Evolutionary conservation across 805 yeast genomes (phyloP), one percentile per base, ranked within the genome.

Genomic region (Metschnikowia bowlesiae): DNA sequence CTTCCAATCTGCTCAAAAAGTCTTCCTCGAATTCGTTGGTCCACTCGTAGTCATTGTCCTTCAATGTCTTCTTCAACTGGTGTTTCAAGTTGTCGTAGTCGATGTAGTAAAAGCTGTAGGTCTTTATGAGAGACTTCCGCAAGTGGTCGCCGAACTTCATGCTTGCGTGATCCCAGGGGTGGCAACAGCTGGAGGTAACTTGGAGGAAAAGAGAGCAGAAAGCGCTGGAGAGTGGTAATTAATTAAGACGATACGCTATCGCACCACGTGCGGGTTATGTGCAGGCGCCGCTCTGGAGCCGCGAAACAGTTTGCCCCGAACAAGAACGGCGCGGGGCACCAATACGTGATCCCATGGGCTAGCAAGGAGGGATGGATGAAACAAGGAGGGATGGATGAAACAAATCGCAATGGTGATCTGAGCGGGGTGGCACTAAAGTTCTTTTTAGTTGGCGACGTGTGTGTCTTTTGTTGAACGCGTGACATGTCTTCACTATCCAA

Each of bases 71-170:
- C 62, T 89, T 86, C 63, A 94, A 72, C 56, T 83, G 85, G 58
- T 85, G 82, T 70, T 92, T 92, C 65, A 92, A 78, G 64, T 89
- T 96, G 70, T 92, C 97, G 64, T 92, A 92, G 47, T 89, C 80
- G 59, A 92, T 84, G 67, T 94, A 94, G 71, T 94, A 94, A 73
- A 86, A 89, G 58, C 85, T 81, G 70, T 91, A 91, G 68, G 89
- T 94, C 68, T 88, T 86, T 68, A 91, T 91, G 55, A 92, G 83
- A 48, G 96, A 87, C 58, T 87, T 84, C 66, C 89, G 84, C 60
- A 92, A 79, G 62, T 89, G 96, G 68, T 91, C 96, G 32, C 99
- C 99, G 63, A 94, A 94, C 79, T 91, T 92, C 97, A 94, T 94
- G 46, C 31, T 30, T 45, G 34, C 26, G 7, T 26, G 28, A 8